Percentiles rank a stretch among this genome's conserved stretches.
phyloP scores from a whole-genome alignment of 2,329 filamentous ascomycete genomes.

The Penicillium fuscoglaucum region DNA sequence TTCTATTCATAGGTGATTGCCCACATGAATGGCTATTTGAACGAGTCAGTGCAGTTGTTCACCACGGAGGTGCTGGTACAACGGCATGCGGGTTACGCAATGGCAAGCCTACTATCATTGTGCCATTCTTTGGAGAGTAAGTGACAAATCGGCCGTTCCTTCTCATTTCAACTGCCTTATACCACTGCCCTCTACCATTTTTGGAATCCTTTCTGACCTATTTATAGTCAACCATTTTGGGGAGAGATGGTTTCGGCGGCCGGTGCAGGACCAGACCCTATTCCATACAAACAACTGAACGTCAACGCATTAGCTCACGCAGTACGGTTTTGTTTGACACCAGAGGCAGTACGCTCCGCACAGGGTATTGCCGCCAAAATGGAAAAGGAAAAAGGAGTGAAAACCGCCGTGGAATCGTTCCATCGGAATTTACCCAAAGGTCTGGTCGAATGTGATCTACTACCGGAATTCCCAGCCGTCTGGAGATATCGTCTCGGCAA shows the following conservation, averaged over 20 bases:
- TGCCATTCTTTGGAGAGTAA: conserved; percentile 58
- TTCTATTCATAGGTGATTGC: conserved; percentile 54
- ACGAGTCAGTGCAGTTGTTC: conserved; percentile 54
- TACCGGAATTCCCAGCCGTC: conserved; percentile 26
- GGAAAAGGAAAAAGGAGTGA: conserved; percentile 42
- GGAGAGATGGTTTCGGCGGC: conserved; percentile 51
- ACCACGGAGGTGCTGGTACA: conserved; percentile 59
- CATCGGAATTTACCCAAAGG: conserved; percentile 36
- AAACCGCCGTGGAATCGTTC: conserved; percentile 46
- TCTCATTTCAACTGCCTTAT: not conserved
- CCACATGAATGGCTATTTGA: conserved; percentile 60
- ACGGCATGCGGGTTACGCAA: conserved; percentile 54
- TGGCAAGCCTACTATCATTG: conserved; percentile 52
- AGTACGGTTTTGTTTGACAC: conserved; percentile 46
- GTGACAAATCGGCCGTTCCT: not conserved
- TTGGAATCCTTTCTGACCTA: not conserved
- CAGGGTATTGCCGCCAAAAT: conserved; percentile 40
- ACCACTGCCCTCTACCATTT: too few species aligned
- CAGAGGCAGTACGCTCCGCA: conserved; percentile 38
- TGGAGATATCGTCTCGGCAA: conserved; percentile 26
- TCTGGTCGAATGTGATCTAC: conserved; percentile 23
- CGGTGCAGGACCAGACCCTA: conserved; percentile 51
- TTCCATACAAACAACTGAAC: conserved; percentile 48
- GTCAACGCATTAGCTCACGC: conserved; percentile 47
- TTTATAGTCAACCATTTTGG: conserved; percentile 53